Conservation (phyloP, 108 stramenopile genomes). For the Pseudonitzschia delicatissima region DNA sequence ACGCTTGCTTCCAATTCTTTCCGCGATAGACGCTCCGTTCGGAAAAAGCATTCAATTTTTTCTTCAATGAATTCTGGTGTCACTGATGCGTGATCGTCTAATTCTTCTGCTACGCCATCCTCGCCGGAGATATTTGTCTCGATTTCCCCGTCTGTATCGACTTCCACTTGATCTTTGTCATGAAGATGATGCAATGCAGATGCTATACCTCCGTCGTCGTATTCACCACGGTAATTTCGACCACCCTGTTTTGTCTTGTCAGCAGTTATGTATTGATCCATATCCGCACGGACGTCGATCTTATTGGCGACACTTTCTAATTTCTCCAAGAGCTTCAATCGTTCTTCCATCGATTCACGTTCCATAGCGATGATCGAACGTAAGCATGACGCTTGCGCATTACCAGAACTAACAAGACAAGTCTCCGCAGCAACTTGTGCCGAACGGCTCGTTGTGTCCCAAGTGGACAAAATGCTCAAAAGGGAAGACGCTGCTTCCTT, state of each 20-base stretch:
- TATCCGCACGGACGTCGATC: constrained; percentile 67
- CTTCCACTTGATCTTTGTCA: constrained; percentile 31
- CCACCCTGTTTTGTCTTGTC: constrained; percentile 56
- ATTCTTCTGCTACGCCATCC: constrained; percentile 26
- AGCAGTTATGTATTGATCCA: constrained; percentile 54
- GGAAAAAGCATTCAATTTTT: constrained; percentile 29
- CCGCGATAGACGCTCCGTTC: constrained; percentile 1
- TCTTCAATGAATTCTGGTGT: constrained; percentile 35
- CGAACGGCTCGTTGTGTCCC: constrained; percentile 62
- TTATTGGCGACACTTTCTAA: constrained; percentile 49
- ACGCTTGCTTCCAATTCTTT: constrained; percentile 28
- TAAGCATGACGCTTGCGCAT: constrained; percentile 53
- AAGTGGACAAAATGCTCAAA: constrained; percentile 50
- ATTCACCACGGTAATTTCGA: constrained; percentile 46
- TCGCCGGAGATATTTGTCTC: constrained; percentile 20
- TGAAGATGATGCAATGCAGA: constrained; percentile 72
- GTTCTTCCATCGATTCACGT: constrained; percentile 50
- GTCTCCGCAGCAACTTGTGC: constrained; percentile 68
- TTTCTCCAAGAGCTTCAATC: constrained; percentile 41
- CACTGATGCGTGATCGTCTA: constrained; percentile 7
- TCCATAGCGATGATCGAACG: constrained; percentile 54
- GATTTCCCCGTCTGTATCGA: constrained; percentile 6
- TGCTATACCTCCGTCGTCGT: constrained; percentile 79
- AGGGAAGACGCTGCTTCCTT: constrained; percentile 57
- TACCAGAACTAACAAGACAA: constrained; percentile 52